Evolutionary conservation across 306 rosid species (phyloP), one percentile per base, ranked within the genome.

Genomic region (Castanopsis chinensis): DNA sequence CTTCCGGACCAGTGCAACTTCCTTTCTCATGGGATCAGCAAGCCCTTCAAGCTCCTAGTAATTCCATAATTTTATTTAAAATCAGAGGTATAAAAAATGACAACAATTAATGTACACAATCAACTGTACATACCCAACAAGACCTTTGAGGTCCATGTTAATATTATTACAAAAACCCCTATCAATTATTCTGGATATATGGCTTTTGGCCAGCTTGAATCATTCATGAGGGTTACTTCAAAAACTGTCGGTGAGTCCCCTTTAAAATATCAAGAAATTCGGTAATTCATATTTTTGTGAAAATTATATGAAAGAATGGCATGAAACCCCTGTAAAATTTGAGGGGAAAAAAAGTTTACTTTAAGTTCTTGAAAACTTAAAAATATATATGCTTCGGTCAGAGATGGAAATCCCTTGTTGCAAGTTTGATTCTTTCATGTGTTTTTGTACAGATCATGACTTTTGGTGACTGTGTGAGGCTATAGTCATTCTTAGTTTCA

Each of bases 1-100:
- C 89, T 95, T 95, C 37, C 99, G 78, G 80, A 95, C 93, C n/a
- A 64, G 11, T 23, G 87, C 82, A 75, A 95, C 98, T 28, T 95
- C 99, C 86, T 95, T 95, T 85, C 94, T 95, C 99, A 90, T 84
- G 32, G 99, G 99, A 91, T 95, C 99, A 68, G 91, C 80, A 15
- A 95, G 90, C 67, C 85, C 89, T 83, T 95, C 99, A 72, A 95
- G 97, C 77, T 95, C 99, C 99, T 95, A 87, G 23, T 57, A 83
- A 69, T 69, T 37, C 32, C 69, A 74, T 79, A 25, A 76, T 59
- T 61, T 70, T 13, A 51, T 67, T 68, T 11, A 13, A 43, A 37
- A 70, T 49, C 51, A 56, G 13, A 35, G 32, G 19, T 1, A 58
- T 10, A 64, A 2, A 59, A 63, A 14, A 17, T 67, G 35, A 60